Percentiles rank a stretch among this genome's conserved stretches.
Conservation (phyloP, 768 basidiomycete species). For the Sarcodon aspratus region DNA sequence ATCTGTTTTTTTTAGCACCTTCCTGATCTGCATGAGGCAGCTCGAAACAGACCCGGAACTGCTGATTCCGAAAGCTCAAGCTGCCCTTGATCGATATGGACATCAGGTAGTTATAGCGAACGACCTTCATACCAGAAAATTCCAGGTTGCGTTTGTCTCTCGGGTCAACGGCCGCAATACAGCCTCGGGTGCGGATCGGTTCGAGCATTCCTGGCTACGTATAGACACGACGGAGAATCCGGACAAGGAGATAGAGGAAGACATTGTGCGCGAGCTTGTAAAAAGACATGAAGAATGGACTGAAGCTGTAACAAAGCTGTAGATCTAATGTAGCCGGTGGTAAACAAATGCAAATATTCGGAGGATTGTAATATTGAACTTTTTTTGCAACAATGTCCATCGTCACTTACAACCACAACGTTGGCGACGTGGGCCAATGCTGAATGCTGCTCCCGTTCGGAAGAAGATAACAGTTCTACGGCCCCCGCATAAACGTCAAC, state of each 20-base stretch:
- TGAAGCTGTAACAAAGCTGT: constrained; percentile 1
- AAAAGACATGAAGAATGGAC: constrained; percentile 69
- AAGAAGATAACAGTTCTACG: too few species aligned
- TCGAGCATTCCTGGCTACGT: constrained; percentile 52
- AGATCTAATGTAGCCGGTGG: too few species aligned
- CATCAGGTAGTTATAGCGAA: constrained; percentile 98
- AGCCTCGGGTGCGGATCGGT: constrained; percentile 18
- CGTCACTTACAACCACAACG: too few species aligned
- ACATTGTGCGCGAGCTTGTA: constrained; percentile 72
- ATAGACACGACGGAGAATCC: constrained; percentile 29
- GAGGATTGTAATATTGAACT: too few species aligned
- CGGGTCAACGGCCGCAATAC: constrained; percentile 18
- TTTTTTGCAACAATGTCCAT: too few species aligned
- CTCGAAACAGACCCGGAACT: constrained; percentile 84
- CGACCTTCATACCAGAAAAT: constrained; percentile 83
- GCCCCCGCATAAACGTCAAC: too few species aligned
- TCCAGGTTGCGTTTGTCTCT: constrained; percentile 87
- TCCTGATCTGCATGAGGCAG: constrained; percentile 26
- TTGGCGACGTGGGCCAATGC: too few species aligned
- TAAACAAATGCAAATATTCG: too few species aligned
- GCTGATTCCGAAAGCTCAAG: constrained; percentile 83
- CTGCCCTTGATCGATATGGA: constrained; percentile 85
- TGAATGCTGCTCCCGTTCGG: too few species aligned
- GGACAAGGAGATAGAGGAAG: constrained; percentile 82
- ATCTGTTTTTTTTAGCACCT: neutral